Base-by-base conservation (phyloP, 2,329 filamentous ascomycete genomes). In the Cladosporium cucumerinum region DNA sequence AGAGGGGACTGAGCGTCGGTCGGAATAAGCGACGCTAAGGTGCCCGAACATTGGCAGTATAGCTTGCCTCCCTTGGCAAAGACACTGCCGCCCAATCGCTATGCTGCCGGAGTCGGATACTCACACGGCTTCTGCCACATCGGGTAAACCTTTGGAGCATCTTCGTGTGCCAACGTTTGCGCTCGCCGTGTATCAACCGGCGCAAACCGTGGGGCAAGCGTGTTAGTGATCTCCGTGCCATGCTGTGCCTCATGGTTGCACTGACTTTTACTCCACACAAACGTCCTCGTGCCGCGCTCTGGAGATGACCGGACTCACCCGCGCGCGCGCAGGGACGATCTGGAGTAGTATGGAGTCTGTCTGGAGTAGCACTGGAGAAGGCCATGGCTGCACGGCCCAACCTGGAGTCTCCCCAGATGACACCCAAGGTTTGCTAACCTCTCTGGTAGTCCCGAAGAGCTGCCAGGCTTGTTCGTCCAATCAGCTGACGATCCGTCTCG, bases 11-110 rank as follows among this genome's bases (percentile, higher is more conserved):
- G 36, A 43, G 28, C 43, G 28, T 36, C 43, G n/a, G 43, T 51
- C 58, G 46, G 23, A 28, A 18, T 54, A 62, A 62, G 60, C 60
- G 60, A 62, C 60, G 49, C 60, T 55, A 62, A 62, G 60, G 60
- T 62, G 32, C 49, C 59, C 46, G 52, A 32, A 46, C 39, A 46
- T 46, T 21, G n/a, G 39, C 39, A 46, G 39, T 46, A 46, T 46
- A 46, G 39, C 39, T 46, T 46, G 39, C 39, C n/a, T 46, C 16
- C 51, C 51, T 54, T 54, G 51, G 51, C 51, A 54, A 18, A 46
- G 39, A 46, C 39, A 46, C 2, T 8, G 23, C 21, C 14, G 51
- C 28, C 51, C 51, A 54, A 54, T 54, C 51, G 51, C 28, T 32
- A 30, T 18, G 51, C 51, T 54, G 51, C 26, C 49, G 49, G 28